Conservation (phyloP, 1,139 yeast species). For the Hansenula sp. region DNA sequence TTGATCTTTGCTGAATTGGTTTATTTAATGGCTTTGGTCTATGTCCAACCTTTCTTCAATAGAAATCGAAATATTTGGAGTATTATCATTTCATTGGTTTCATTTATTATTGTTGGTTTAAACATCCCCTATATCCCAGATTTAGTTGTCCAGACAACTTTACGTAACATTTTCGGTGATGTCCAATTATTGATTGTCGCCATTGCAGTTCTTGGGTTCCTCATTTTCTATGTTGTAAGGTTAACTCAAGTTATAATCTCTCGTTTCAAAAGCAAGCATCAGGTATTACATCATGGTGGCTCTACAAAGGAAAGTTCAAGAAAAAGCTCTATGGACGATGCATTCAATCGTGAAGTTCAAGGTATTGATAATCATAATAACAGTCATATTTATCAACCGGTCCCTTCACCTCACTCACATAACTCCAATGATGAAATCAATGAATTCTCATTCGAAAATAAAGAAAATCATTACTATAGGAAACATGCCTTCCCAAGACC, state of each 20-base stretch:
- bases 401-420: too few species aligned
- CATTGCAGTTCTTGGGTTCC: slow-evolving; percentile 3
- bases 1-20: slow-evolving; percentile 35
- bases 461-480: neutral
- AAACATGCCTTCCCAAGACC: neutral
- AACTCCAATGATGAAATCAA: neutral
- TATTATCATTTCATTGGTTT: slow-evolving; percentile 1
- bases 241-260: slow-evolving; percentile 1
- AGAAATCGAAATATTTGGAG: slow-evolving; percentile 9
- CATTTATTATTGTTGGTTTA: slow-evolving; percentile 3
- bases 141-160: neutral
- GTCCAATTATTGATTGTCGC: slow-evolving; percentile 8
- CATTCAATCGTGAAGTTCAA: neutral
- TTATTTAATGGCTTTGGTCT: slow-evolving; percentile 31
- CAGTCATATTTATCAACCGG: too few species aligned
- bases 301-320: neutral
- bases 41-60: slow-evolving; percentile 36
- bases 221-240: slow-evolving; percentile 6
- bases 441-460: neutral
- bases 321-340: neutral
- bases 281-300: neutral
- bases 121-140: slow-evolving; percentile 6
- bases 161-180: slow-evolving; percentile 8
- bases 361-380: neutral
- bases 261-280: neutral